Conservation (phyloP, 2,329 filamentous ascomycete species). For the Neofusicoccum parvum region DNA sequence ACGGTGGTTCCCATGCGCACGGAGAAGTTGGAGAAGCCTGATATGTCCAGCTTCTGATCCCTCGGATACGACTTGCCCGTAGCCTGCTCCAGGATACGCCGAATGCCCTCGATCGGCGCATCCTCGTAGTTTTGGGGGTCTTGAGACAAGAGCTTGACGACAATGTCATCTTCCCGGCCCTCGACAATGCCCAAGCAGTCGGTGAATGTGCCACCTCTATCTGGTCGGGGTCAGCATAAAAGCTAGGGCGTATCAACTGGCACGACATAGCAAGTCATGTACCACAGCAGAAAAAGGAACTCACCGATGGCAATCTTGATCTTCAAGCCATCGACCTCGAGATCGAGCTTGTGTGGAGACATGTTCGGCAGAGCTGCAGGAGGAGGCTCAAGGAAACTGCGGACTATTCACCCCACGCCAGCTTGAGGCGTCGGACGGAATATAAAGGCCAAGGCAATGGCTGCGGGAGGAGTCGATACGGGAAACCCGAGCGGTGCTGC, state of each 20-base stretch:
- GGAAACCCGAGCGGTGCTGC: not conserved
- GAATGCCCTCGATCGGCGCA: constrained; percentile 34
- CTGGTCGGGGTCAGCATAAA: not conserved
- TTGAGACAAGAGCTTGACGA: constrained; percentile 34
- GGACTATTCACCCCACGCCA: not conserved
- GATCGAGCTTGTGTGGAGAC: not conserved
- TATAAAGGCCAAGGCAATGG: not conserved
- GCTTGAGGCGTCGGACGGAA: not conserved
- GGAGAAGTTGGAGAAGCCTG: constrained; percentile 23
- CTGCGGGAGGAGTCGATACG: not conserved
- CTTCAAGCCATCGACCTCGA: constrained; percentile 3
- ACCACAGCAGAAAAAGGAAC: not conserved
- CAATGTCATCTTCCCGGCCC: constrained; percentile 28
- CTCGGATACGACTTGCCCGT: constrained; percentile 26
- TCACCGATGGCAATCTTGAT: constrained; percentile 12
- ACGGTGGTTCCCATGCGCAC: constrained; percentile 35
- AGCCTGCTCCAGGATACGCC: constrained; percentile 28
- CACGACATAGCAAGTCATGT: not conserved
- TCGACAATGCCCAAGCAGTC: constrained; percentile 29
- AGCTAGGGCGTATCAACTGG: too few relatives aligned
- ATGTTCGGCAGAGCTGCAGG: not conserved
- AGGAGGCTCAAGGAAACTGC: not conserved
- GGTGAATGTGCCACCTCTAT: constrained; percentile 28
- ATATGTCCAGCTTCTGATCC: constrained; percentile 24
- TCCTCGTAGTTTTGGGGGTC: constrained; percentile 34